Evolutionary conservation across 192 early-diverging fungal genomes (phyloP).

Genomic region (Backusella westeae): DNA sequence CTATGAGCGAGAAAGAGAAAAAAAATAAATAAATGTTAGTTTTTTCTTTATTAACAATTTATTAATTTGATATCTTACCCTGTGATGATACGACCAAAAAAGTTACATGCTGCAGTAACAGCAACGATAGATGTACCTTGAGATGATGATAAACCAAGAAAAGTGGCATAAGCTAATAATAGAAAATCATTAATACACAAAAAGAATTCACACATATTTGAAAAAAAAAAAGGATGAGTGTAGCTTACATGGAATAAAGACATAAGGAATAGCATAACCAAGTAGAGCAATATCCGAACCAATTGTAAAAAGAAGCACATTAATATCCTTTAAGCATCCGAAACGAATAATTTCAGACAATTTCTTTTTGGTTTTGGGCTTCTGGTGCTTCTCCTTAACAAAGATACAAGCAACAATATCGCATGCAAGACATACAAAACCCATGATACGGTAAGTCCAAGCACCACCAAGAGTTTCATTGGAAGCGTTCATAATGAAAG

Average conservation of each 20-base stretch:
- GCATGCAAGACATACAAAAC: slow-evolving; percentile 22
- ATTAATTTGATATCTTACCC: neutral
- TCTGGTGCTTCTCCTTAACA: slow-evolving; percentile 7
- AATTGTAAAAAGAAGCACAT: slow-evolving; percentile 18
- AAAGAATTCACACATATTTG: neutral
- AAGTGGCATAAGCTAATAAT: slow-evolving; percentile 16
- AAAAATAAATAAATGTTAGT: neutral
- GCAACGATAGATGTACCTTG: slow-evolving; percentile 26
- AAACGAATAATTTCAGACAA: slow-evolving; percentile 12
- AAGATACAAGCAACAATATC: neutral
- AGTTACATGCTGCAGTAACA: slow-evolving; percentile 18
- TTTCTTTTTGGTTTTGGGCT: neutral
- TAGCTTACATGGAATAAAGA: slow-evolving; percentile 20
- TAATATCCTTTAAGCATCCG: slow-evolving; percentile 14
- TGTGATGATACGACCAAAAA: slow-evolving; percentile 28
- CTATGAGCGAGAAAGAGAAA: neutral
- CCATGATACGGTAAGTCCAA: slow-evolving; percentile 45
- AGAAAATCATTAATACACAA: neutral
- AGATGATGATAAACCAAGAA: slow-evolving; percentile 18
- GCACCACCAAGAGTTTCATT: slow-evolving; percentile 48
- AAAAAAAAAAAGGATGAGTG: too few species aligned
- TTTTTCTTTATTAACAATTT: neutral
- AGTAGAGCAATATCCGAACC: slow-evolving; percentile 16
- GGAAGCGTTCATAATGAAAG: slow-evolving; percentile 53
- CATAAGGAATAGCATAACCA: slow-evolving; percentile 32